A percentile compares a stretch with the other conserved stretches of the same genome.
phyloP scores from a whole-genome alignment of 2,329 filamentous ascomycete species.

The Penicillium sp. region DNA sequence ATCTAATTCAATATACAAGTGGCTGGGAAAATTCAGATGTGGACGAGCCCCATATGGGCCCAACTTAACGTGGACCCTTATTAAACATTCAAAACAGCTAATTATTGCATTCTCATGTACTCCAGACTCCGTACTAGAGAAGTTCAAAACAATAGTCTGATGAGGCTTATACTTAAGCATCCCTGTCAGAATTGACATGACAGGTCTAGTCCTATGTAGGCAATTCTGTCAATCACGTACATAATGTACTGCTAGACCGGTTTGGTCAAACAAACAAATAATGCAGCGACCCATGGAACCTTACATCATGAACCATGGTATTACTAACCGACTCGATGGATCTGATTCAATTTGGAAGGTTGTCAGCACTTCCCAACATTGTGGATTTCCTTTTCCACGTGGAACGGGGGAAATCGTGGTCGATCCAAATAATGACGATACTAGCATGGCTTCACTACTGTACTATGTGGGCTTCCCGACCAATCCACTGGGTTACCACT shows the following conservation, averaged over 20 bases:
- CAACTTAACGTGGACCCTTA: background rate
- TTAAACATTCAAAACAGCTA: background rate
- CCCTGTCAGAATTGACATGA: no score
- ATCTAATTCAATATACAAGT: background rate
- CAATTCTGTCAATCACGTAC: background rate
- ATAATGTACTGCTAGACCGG: background rate
- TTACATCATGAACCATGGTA: background rate
- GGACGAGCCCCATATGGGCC: background rate
- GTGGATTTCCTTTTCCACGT: constrained; percentile 9
- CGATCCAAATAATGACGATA: background rate
- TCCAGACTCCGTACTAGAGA: background rate
- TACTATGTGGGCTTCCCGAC: background rate
- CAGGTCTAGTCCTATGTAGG: background rate
- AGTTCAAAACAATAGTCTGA: no score
- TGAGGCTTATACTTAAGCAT: no score
- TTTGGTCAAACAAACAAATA: background rate
- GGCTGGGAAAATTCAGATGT: constrained; percentile 1
- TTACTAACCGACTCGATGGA: background rate
- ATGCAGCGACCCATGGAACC: background rate
- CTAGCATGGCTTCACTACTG: background rate
- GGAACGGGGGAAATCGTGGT: background rate
- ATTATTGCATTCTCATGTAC: no score
- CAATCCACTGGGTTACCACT: background rate
- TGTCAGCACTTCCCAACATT: background rate
- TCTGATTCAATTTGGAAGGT: background rate